These are phyloP conservation scores for Pseudogymnoascus sp. DNA, from an alignment of 2,329 filamentous ascomycete genomes.

Conservation along the genomic window DNA sequence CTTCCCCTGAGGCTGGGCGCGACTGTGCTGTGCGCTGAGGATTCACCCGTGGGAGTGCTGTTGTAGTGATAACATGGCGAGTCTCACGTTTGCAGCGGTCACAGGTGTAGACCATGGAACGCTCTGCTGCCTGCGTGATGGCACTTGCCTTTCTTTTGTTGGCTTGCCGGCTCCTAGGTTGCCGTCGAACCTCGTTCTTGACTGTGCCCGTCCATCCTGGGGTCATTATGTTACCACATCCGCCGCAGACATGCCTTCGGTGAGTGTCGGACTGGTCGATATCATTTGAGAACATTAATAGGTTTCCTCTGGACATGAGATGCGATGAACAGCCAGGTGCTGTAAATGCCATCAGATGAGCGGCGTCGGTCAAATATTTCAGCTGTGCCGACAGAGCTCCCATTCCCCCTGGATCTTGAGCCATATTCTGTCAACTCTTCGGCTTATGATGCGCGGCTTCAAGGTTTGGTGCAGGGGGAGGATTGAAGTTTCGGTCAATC, in stretches of 20 bases:
- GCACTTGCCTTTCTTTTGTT: constrained; percentile 4
- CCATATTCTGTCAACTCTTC: neutral
- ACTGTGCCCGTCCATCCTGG: constrained; percentile 32
- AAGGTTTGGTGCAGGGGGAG: neutral
- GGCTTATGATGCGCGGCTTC: neutral
- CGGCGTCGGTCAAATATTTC: constrained; percentile 45
- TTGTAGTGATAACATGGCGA: constrained; percentile 13
- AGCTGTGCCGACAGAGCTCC: constrained; percentile 21
- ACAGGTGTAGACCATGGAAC: constrained; percentile 23
- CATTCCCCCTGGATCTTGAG: neutral
- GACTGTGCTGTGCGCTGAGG: neutral
- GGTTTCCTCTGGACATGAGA: constrained; percentile 46
- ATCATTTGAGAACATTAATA: constrained; percentile 40
- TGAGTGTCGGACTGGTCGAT: constrained; percentile 39
- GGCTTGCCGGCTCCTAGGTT: neutral
- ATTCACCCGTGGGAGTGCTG: constrained; percentile 6
- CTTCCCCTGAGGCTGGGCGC: neutral
- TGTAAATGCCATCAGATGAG: constrained; percentile 44
- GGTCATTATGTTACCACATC: constrained; percentile 54
- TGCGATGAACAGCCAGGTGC: constrained; percentile 51
- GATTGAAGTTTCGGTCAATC: constrained; percentile 6
- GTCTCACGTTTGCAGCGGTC: constrained; percentile 21
- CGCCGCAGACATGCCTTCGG: constrained; percentile 46
- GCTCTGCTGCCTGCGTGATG: constrained; percentile 6
- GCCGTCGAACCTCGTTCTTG: constrained; percentile 9